Conservation (phyloP, 441 rosid species). For the Pelargonium cotyledonis region DNA sequence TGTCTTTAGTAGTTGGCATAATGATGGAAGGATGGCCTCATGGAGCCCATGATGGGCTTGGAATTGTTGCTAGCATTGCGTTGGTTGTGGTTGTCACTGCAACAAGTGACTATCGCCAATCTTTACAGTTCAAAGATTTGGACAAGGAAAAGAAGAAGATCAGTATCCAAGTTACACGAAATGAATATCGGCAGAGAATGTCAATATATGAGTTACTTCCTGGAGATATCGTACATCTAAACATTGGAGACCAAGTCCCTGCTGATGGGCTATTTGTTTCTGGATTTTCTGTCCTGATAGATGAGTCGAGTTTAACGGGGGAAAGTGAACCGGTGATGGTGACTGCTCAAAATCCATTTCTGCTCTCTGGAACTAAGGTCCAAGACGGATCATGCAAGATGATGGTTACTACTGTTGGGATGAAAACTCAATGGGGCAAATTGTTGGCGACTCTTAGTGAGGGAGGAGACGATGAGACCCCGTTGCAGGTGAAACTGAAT, state of each 20-base stretch:
- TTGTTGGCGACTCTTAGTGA: slow-evolving; percentile 62
- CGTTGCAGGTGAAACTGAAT: slow-evolving; percentile 62
- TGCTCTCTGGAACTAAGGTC: slow-evolving; percentile 65
- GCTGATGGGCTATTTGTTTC: slow-evolving; percentile 50
- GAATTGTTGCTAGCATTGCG: slow-evolving; percentile 58
- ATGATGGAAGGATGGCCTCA: slow-evolving; percentile 68
- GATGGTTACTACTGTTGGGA: slow-evolving; percentile 60
- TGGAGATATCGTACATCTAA: slow-evolving; percentile 66
- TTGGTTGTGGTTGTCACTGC: slow-evolving; percentile 64
- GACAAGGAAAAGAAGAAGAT: slow-evolving; percentile 72
- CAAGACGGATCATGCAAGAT: slow-evolving; percentile 69
- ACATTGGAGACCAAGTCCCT: slow-evolving; percentile 37
- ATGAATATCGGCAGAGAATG: slow-evolving; percentile 52
- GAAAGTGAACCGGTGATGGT: slow-evolving; percentile 61
- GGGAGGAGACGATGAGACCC: slow-evolving; percentile 71
- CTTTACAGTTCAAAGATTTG: slow-evolving; percentile 55
- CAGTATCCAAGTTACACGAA: slow-evolving; percentile 49
- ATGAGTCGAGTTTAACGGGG: slow-evolving; percentile 72
- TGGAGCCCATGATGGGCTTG: slow-evolving; percentile 70
- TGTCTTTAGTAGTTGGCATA: slow-evolving; percentile 53
- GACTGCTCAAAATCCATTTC: slow-evolving; percentile 43
- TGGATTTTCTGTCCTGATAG: slow-evolving; percentile 55
- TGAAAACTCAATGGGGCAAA: slow-evolving; percentile 82
- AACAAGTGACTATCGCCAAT: slow-evolving; percentile 59
- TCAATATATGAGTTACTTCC: slow-evolving; percentile 61